Evolutionary conservation across 768 basidiomycete species (phyloP), one percentile per base, ranked within the genome.

Genomic region (Antrodiella citrinella): DNA sequence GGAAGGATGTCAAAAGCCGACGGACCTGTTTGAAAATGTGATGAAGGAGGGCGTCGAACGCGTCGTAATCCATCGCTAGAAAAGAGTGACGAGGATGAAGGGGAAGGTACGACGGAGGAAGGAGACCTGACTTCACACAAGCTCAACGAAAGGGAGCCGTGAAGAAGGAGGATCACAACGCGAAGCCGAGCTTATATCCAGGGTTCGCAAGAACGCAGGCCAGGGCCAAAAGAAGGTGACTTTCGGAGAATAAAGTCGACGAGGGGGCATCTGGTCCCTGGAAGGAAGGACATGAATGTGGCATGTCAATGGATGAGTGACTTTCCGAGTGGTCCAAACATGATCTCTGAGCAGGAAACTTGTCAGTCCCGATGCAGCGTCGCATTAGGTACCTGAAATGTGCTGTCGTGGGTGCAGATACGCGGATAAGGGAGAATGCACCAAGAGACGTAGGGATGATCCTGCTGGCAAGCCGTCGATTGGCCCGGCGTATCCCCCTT

Each of bases 21-120:
- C 76, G 13, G 54, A 84, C 86, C 51, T 81, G 78, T 60, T 77
- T 82, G 70, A 88, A 90, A 52, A 91, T 78, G 65, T 83, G 84
- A 60, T 90, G 87, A 12, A 88, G 72, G 39, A 88, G 72, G 42
- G 88, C 87, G 64, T 90, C 85, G 63, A 80, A 87, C 22, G 80
- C 81, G 63, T 88, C 86, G 68, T 89, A 90, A 22, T 43, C 41
- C 30, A 35, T 35, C 7, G 30, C 30, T 7, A 35, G 7, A 35
- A 35, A 35, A 35, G 30, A 35, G 15, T 35, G 30, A 35, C 30
- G 30, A 35, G 30, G 30, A 35, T 35, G 30, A 15, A 35, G 30
- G 30, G 15, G 30, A 35, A 35, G 30, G 30, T 15, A 35, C 30
- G 30, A 35, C 30, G 30, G 15, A 35, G 7, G 30, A 35, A 35